Base-by-base conservation (phyloP, 2,329 filamentous ascomycete genomes). In the Alternaria incomplexa region DNA sequence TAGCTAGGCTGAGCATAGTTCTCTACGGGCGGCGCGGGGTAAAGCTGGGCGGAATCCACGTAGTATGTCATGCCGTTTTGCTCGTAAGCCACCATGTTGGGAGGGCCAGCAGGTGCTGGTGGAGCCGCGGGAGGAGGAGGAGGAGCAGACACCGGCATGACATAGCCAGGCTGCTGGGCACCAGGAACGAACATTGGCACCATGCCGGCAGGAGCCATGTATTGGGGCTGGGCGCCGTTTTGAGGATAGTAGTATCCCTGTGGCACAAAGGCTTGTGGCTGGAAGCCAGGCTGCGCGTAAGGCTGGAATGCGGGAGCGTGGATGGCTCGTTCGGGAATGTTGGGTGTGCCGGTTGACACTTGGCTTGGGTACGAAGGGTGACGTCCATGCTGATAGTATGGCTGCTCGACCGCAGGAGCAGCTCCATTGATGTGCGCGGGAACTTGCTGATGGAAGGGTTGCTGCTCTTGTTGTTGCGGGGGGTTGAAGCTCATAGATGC, bases 41-140 rank as follows among this genome's bases (percentile, higher is more conserved):
- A 78, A 51, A 94, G 83, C 75, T 93, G 90, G n/a, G 89, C 86
- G 8, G 92, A 86, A 75, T 97, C 92, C 73, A 93, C 94, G 78
- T 97, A 99, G 80, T 97, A 98, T 1, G 97, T 93, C 87, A 96
- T 98, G 65, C 96, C 96, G 71, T 97, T 97, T 67, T 90, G 90
- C 82, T 98, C 95, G 79, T 97, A 94, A 0, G 93, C 93, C 20
- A 91, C 86, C 61, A 87, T 87, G 17, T 84, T 85, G 4, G 82
- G 80, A 67, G 87, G 88, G 8, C 67, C 73, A 26, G 69, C 62
- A 52, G 75, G 61, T 23, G 73, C 54, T 26, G 71, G 74, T 47
- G 80, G 73, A 48, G 79, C 75, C 64, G 79, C 73, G 12, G 76
- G 75, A n/a, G 73, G 61, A 30, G 12, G 30, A 15, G 30, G 13